phyloP scores from a whole-genome alignment of 2,329 filamentous ascomycete genomes.

The Phialophora expanda region DNA sequence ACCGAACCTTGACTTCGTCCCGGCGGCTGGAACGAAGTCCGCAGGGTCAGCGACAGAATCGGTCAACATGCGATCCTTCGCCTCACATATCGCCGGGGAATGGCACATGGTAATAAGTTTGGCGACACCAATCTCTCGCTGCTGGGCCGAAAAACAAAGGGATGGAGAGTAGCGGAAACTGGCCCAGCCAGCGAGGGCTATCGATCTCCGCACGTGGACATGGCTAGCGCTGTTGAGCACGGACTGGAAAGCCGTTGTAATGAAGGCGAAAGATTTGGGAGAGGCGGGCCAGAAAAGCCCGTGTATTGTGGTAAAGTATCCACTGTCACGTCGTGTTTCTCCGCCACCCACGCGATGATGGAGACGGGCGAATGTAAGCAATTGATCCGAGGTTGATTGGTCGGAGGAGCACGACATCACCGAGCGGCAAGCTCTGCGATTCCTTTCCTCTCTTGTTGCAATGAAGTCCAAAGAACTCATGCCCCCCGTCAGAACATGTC shows the following conservation, averaged over 20 bases:
- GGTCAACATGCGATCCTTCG: background rate
- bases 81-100: background rate
- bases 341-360: background rate
- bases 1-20: constrained; percentile 8
- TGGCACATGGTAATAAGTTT: constrained; percentile 2
- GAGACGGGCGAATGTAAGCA: too few species aligned
- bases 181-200: constrained; percentile 2
- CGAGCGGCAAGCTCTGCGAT: background rate
- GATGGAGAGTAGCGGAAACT: background rate
- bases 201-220: constrained; percentile 1
- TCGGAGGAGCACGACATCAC: constrained; percentile 13
- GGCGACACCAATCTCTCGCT: background rate
- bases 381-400: background rate
- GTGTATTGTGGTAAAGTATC: background rate
- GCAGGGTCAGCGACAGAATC: background rate
- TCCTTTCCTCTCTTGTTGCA: constrained; percentile 1
- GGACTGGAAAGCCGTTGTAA: background rate
- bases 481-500: background rate
- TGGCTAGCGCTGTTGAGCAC: background rate
- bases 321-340: background rate
- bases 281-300: background rate
- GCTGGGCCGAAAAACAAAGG: constrained; percentile 5
- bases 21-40: constrained; percentile 16
- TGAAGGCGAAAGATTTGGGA: background rate
- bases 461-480: background rate